These are phyloP conservation scores for Candida frijolesensis DNA, from an alignment of 1,139 yeast genomes.

Conservation along the genomic window DNA sequence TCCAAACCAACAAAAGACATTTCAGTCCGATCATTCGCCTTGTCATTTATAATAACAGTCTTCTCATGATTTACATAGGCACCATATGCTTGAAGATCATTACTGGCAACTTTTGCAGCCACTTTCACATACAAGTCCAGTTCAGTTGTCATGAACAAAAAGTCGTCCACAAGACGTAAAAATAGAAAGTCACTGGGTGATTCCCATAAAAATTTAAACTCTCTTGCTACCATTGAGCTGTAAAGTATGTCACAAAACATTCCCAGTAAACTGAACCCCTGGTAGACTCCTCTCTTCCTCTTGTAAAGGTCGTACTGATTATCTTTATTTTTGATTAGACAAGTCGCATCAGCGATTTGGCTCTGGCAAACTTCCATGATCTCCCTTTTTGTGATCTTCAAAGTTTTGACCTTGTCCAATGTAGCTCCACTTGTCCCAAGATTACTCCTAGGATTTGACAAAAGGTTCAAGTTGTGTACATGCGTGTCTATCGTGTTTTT, in stretches of 20 bases:
- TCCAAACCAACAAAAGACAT: conserved; percentile 37
- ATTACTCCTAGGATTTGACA: not conserved
- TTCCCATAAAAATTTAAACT: conserved; percentile 32
- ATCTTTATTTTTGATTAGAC: conserved; percentile 14
- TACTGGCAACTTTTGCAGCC: conserved; percentile 21
- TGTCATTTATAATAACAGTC: conserved; percentile 31
- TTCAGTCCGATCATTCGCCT: conserved; percentile 4
- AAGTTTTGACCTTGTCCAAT: conserved; percentile 32
- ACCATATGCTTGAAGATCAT: conserved; percentile 53
- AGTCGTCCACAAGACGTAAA: conserved; percentile 83
- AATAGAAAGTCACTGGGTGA: conserved; percentile 34
- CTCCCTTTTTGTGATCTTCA: conserved; percentile 25
- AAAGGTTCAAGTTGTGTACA: conserved; percentile 10
- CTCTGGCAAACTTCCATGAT: conserved; percentile 25
- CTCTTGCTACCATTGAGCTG: conserved; percentile 57
- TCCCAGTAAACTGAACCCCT: conserved; percentile 82
- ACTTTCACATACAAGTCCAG: conserved; percentile 22
- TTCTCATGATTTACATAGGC: conserved; percentile 61
- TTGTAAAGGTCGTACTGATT: conserved; percentile 20
- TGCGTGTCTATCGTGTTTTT: conserved; percentile 13
- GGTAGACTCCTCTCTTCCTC: conserved; percentile 75
- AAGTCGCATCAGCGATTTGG: conserved; percentile 29
- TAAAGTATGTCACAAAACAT: conserved; percentile 76
- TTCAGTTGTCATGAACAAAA: conserved; percentile 61
- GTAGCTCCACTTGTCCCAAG: conserved; percentile 4